These are phyloP conservation scores for Bryum argenteum DNA, from an alignment of 225 moss, liverwort and hornwort species.

Conservation along the genomic window DNA sequence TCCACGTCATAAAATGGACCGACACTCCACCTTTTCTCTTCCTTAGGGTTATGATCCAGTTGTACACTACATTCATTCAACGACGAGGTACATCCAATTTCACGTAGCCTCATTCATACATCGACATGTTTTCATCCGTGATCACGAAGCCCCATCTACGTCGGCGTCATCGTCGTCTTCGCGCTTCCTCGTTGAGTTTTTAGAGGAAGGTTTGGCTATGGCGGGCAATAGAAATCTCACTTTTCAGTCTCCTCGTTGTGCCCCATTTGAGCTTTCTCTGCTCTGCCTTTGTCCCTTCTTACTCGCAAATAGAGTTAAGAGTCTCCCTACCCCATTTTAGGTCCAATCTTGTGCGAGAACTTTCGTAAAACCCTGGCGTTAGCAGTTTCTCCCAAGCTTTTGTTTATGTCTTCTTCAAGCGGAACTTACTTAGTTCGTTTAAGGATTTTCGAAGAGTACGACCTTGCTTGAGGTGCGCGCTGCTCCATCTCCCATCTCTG, in stretches of 20 bases:
- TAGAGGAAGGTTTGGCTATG: conserved; percentile 31
- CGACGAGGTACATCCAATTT: conserved; percentile 4
- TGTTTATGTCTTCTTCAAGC: conserved; percentile 11
- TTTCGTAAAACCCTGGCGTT: conserved; percentile 34
- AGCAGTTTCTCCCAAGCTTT: conserved; percentile 19
- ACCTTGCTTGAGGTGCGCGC: conserved; percentile 34
- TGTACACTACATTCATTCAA: not conserved
- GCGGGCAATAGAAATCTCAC: not conserved
- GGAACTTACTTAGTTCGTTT: not conserved
- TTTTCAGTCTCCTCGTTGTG: not conserved
- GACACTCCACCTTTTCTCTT: too few relatives aligned
- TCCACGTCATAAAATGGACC: too few relatives aligned
- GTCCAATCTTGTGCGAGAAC: not conserved
- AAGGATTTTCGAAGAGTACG: conserved; percentile 20
- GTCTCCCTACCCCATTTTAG: not conserved
- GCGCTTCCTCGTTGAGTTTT: conserved; percentile 5
- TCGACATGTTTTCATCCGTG: conserved; percentile 9
- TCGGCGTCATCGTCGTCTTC: conserved; percentile 3
- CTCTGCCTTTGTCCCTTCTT: not conserved
- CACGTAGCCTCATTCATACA: conserved; percentile 18
- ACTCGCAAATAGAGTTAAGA: not conserved
- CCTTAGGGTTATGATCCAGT: not conserved
- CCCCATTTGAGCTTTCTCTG: not conserved
- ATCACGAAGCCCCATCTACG: conserved; percentile 2
- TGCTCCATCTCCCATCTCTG: not conserved